These are phyloP conservation scores for Orbilia javanica DNA, from an alignment of 2,329 filamentous ascomycete genomes.

Conservation along the genomic window DNA sequence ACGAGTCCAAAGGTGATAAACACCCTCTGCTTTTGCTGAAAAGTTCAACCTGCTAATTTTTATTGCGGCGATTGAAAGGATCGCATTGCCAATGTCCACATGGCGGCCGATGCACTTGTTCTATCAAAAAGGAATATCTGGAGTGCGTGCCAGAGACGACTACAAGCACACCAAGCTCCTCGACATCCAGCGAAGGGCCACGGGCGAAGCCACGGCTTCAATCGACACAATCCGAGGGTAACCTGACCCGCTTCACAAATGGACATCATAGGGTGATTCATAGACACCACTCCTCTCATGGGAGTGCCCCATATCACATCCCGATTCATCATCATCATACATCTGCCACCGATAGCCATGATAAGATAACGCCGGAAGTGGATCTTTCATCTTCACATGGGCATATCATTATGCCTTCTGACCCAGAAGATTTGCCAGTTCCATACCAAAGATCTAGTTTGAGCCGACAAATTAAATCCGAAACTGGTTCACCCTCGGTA, in stretches of 20 bases:
- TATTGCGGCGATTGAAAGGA: conserved; percentile 63
- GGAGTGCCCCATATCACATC: conserved; percentile 74
- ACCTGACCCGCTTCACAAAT: conserved; percentile 72
- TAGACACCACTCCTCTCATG: conserved; percentile 74
- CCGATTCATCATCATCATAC: conserved; percentile 71
- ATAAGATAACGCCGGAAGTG: conserved; percentile 64
- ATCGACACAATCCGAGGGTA: conserved; percentile 73
- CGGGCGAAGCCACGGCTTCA: conserved; percentile 72
- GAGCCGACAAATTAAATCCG: conserved; percentile 65
- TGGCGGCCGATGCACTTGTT: conserved; percentile 76
- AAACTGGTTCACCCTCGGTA: conserved; percentile 64
- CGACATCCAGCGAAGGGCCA: conserved; percentile 64
- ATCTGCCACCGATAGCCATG: conserved; percentile 69
- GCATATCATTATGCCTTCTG: conserved; percentile 57
- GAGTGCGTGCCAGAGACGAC: conserved; percentile 75
- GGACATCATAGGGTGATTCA: conserved; percentile 75
- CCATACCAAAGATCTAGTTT: conserved; percentile 66
- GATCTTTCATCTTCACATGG: conserved; percentile 52
- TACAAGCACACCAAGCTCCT: conserved; percentile 70
- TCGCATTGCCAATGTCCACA: conserved; percentile 79
- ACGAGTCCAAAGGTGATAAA: conserved; percentile 55
- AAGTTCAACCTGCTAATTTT: conserved; percentile 24
- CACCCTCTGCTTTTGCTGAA: not conserved
- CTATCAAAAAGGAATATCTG: conserved; percentile 74
- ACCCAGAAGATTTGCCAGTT: conserved; percentile 66